These are phyloP conservation scores for Yarrowia keelungensis DNA, from an alignment of 805 yeast species.

Conservation along the genomic window DNA sequence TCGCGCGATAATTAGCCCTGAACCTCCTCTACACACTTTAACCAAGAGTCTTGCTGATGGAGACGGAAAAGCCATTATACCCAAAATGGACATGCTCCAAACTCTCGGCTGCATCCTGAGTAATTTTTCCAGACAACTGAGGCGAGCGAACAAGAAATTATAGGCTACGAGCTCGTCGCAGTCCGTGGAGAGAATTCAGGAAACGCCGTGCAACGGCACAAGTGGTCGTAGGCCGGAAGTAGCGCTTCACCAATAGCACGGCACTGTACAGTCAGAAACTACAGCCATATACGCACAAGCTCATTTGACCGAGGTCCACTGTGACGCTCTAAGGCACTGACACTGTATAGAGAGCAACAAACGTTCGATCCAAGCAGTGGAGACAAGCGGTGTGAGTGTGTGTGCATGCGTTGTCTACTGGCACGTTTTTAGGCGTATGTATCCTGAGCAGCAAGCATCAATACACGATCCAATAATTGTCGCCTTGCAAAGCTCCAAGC, in stretches of 20 bases:
- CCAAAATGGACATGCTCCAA: constrained; percentile 8
- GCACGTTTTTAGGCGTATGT: too few relatives aligned
- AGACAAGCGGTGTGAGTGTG: too few relatives aligned
- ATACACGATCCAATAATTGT: too few relatives aligned
- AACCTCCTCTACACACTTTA: background rate
- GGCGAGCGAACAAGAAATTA: too few relatives aligned
- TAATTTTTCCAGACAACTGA: background rate
- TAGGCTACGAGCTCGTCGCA: background rate
- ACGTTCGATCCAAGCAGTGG: too few relatives aligned
- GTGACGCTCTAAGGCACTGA: background rate
- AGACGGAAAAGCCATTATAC: constrained; percentile 10
- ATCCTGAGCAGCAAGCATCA: too few relatives aligned
- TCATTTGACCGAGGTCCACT: background rate
- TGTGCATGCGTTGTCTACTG: too few relatives aligned
- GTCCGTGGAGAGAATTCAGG: background rate
- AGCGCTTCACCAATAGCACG: background rate
- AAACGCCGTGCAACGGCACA: too few relatives aligned
- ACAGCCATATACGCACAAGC: background rate
- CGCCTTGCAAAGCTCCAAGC: too few relatives aligned
- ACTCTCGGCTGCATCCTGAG: constrained; percentile 19
- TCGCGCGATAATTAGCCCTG: background rate
- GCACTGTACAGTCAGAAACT: background rate
- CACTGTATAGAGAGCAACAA: too few relatives aligned
- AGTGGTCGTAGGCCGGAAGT: too few relatives aligned
- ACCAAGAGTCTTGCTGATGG: background rate